Percentiles rank a stretch among this genome's conserved stretches.
Evolutionary conservation across 768 basidiomycete species (phyloP).

Genomic region (Rhodosporidiobolus odoratus): DNA sequence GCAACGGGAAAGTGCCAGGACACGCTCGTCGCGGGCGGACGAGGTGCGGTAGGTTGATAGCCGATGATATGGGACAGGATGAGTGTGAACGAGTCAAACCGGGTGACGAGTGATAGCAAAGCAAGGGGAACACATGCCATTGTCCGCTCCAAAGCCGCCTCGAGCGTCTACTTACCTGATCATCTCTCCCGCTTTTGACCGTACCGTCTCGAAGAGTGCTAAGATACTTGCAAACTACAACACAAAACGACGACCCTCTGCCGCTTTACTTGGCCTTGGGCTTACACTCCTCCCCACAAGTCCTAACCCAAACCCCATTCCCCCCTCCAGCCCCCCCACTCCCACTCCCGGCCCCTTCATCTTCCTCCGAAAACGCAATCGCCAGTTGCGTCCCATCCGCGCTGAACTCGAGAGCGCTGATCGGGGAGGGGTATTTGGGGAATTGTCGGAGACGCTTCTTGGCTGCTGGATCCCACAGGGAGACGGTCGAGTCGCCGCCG

Average conservation of each 20-base stretch:
- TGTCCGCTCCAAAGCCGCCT: too few relatives aligned
- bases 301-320: constrained; percentile 29
- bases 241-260: neutral
- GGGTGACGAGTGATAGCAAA: too few relatives aligned
- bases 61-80: too few relatives aligned
- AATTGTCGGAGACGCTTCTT: constrained; percentile 93
- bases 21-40: too few relatives aligned
- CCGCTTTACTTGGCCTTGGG: constrained; percentile 32
- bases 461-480: constrained; percentile 94
- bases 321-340: constrained; percentile 6
- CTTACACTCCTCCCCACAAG: constrained; percentile 31
- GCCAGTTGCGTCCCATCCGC: constrained; percentile 50
- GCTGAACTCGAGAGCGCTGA: constrained; percentile 50
- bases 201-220: too few relatives aligned
- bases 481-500: constrained; percentile 88
- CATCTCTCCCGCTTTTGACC: too few relatives aligned
- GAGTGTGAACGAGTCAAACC: too few relatives aligned
- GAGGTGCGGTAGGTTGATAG: too few relatives aligned
- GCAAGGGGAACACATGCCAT: too few relatives aligned
- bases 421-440: constrained; percentile 64
- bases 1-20: too few relatives aligned
- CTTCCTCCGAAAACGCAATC: constrained; percentile 42
- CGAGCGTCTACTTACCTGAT: too few relatives aligned
- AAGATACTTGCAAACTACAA: too few relatives aligned
- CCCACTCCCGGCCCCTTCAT: constrained; percentile 28